phyloP scores from a whole-genome alignment of 2,329 filamentous ascomycete genomes.

The Tolypocladium amazonense region DNA sequence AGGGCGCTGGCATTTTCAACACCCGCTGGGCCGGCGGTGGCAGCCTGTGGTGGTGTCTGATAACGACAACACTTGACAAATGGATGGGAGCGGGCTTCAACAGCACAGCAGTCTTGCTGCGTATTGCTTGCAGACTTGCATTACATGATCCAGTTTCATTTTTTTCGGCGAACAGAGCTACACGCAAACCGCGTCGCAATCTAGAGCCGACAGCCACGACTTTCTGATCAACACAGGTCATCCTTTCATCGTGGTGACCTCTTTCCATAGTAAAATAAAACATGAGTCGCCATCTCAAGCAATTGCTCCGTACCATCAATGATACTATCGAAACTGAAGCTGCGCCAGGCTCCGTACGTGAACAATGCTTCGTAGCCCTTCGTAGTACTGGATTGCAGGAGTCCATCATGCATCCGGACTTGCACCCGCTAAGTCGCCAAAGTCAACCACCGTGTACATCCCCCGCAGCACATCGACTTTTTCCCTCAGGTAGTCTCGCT shows the following conservation, averaged over 20 bases:
- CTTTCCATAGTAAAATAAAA: neutral
- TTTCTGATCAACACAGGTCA: neutral
- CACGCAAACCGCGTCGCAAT: neutral
- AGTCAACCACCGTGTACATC: constrained; percentile 18
- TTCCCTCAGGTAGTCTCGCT: constrained; percentile 28
- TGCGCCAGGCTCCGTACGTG: neutral
- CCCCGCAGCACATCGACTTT: constrained; percentile 24
- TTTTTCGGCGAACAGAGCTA: neutral
- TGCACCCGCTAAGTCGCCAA: constrained; percentile 12
- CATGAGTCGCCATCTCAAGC: neutral
- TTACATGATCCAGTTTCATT: neutral
- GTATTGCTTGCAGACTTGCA: neutral
- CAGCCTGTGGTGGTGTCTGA: neutral
- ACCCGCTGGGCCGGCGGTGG: neutral
- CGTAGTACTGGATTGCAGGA: too few species aligned
- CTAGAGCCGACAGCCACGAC: neutral
- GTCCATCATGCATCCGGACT: constrained; percentile 8
- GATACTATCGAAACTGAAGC: neutral
- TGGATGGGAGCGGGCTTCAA: neutral
- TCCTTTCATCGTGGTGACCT: neutral
- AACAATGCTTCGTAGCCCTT: neutral
- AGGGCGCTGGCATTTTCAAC: constrained; percentile 2
- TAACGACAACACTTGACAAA: neutral
- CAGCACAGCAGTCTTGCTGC: neutral
- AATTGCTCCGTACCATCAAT: neutral